Evolutionary conservation across 2,329 filamentous ascomycete species (phyloP).

Genomic region (Sclerotinia glacialis): DNA sequence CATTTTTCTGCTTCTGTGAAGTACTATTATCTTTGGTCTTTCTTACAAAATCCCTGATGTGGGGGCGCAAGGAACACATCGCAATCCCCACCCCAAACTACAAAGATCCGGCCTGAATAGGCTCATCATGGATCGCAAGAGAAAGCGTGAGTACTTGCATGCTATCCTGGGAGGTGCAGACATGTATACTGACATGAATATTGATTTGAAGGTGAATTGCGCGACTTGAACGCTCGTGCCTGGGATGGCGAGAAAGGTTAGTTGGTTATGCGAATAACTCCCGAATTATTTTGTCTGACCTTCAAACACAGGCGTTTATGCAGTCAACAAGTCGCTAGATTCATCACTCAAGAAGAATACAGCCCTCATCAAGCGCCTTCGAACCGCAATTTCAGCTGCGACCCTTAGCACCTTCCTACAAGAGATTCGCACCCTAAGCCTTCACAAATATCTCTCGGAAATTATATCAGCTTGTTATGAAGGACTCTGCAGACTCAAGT

Average conservation of each 20-base stretch:
- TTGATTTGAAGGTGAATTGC: slow-evolving; percentile 70
- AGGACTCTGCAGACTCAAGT: slow-evolving; percentile 87
- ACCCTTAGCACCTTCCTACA: slow-evolving; percentile 81
- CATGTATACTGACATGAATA: slow-evolving; percentile 27
- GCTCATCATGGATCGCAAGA: slow-evolving; percentile 59
- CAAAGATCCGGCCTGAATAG: slow-evolving; percentile 27
- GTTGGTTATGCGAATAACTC: slow-evolving; percentile 24
- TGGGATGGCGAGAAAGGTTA: slow-evolving; percentile 88
- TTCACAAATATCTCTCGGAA: slow-evolving; percentile 96
- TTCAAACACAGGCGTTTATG: slow-evolving; percentile 32
- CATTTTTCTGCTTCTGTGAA: slow-evolving; percentile 38
- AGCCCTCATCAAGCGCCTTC: slow-evolving; percentile 92
- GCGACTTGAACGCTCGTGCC: slow-evolving; percentile 78
- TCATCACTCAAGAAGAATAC: slow-evolving; percentile 98
- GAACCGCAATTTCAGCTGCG: slow-evolving; percentile 79
- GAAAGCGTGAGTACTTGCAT: slow-evolving; percentile 52
- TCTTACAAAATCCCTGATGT: slow-evolving; percentile 40
- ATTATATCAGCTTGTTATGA: slow-evolving; percentile 96
- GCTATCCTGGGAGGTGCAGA: not conserved
- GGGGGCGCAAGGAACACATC: slow-evolving; percentile 37
- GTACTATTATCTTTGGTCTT: slow-evolving; percentile 37
- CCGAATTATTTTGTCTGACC: slow-evolving; percentile 26
- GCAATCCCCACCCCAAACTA: slow-evolving; percentile 29
- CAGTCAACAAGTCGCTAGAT: slow-evolving; percentile 75
- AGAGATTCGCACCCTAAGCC: slow-evolving; percentile 84